Conservation (phyloP, 441 rosid genomes). For the Gossypium schwendimanii region DNA sequence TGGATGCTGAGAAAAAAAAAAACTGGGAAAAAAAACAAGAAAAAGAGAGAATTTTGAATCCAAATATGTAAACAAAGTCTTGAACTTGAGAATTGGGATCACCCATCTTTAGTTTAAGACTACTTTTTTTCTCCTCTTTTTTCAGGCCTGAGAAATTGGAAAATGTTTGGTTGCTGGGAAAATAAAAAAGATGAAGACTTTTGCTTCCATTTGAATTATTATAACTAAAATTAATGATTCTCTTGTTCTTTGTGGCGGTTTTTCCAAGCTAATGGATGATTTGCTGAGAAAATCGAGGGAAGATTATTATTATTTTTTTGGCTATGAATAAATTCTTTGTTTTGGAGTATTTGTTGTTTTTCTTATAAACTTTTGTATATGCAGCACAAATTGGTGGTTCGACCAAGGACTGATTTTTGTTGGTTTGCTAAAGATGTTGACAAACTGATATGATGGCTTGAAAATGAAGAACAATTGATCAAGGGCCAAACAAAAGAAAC, state of each 20-base stretch:
- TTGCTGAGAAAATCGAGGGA: conserved; percentile 7
- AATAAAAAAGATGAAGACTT: not conserved
- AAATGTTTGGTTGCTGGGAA: conserved; percentile 6
- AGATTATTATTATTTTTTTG: not conserved
- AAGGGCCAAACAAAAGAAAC: not conserved
- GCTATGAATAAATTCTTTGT: not conserved
- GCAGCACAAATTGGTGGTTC: not conserved
- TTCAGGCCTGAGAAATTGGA: not conserved
- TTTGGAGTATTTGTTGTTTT: not conserved
- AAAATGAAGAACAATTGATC: not conserved
- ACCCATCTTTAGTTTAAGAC: not conserved
- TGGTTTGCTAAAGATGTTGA: conserved; percentile 2
- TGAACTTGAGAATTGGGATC: not conserved
- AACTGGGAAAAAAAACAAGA: not conserved
- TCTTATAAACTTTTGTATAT: not conserved
- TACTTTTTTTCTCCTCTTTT: not conserved
- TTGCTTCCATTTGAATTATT: not conserved
- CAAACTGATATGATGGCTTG: not conserved
- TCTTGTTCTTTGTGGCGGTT: not conserved
- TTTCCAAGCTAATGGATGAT: not conserved
- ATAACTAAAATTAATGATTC: not conserved
- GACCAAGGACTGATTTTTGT: not conserved
- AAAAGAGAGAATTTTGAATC: not conserved
- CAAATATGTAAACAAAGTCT: not conserved
- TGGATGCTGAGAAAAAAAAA: conserved; percentile 1